Evolutionary conservation across 2,329 filamentous ascomycete genomes (phyloP), one percentile per base, ranked within the genome.

Genomic region (Curvularia sp.): DNA sequence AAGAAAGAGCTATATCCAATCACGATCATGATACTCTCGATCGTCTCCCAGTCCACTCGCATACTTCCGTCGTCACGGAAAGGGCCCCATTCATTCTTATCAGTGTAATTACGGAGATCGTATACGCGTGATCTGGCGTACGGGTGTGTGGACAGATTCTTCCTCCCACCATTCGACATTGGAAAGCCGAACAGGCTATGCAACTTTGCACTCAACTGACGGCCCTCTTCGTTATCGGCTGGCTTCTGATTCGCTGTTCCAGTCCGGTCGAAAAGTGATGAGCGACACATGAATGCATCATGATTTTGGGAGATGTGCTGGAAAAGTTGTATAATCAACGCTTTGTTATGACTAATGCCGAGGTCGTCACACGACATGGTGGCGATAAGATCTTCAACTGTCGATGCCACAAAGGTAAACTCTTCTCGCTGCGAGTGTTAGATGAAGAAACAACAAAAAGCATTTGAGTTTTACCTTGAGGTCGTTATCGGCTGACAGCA

Each of bases 41-140:
- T 78, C 78, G 90, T 91, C 75, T 93, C 89, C 91, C 91, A 94
- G 74, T 94, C 90, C 0, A 91, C 87, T 5, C 77, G 75, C 51
- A 81, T 82, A 2, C 80, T 82, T 1, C 83, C 85, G 68, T 93
- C 89, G 49, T 84, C 79, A 68, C 83, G 78, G 67, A 91, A 93
- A 0, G 91, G 91, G 0, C 91, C 91, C 90, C 90, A 93, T 34
- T 81, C 73, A 1, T 84, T 88, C 25, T 76, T 73, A 1, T 78
- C 72, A 0, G 84, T 89, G 74, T 92, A 91, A 63, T 88, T 83
- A 1, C 90, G 82, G 47, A 93, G 76, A 70, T 93, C 90, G 64
- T 93, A 94, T 3, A 93, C 89, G 60, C 86, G 85, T 45, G 86
- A 85, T 53, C 86, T 83, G 1, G 91, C 90, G 63, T 83, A 88